phyloP scores from a whole-genome alignment of 2,329 filamentous ascomycete genomes.

The Penicillium sp. region DNA sequence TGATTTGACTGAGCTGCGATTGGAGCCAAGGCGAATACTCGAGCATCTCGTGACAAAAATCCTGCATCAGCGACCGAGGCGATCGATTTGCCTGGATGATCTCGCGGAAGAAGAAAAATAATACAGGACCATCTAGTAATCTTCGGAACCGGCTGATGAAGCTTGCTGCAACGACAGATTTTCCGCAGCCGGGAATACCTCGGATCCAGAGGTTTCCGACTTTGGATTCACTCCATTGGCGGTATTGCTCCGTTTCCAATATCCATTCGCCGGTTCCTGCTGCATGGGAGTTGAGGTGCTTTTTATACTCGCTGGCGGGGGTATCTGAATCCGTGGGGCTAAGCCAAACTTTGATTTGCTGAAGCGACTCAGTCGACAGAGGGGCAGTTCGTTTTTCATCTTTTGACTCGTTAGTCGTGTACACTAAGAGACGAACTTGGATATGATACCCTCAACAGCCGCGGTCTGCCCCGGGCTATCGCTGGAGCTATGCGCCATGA shows the following conservation, averaged over 20 bases:
- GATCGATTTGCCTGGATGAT: neutral
- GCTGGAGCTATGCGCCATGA: no score
- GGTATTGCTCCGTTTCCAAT: neutral
- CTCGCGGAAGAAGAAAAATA: neutral
- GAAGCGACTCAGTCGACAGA: neutral
- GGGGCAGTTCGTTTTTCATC: neutral
- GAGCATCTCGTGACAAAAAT: neutral
- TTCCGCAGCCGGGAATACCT: neutral
- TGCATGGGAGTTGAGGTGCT: neutral
- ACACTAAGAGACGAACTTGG: no score
- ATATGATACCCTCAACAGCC: no score
- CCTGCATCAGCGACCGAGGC: neutral
- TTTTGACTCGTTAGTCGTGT: neutral
- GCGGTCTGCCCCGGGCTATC: no score
- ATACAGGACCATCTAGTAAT: neutral
- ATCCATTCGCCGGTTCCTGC: neutral
- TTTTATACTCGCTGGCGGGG: neutral
- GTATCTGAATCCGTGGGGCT: neutral
- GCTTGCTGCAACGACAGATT: neutral
- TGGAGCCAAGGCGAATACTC: neutral
- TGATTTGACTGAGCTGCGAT: neutral
- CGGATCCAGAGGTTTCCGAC: neutral
- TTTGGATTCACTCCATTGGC: neutral
- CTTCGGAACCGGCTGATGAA: neutral
- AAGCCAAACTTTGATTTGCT: neutral